Evolutionary conservation across 352 stramenopile genomes (phyloP).

Genomic region (Thalassiosira pacifica): DNA sequence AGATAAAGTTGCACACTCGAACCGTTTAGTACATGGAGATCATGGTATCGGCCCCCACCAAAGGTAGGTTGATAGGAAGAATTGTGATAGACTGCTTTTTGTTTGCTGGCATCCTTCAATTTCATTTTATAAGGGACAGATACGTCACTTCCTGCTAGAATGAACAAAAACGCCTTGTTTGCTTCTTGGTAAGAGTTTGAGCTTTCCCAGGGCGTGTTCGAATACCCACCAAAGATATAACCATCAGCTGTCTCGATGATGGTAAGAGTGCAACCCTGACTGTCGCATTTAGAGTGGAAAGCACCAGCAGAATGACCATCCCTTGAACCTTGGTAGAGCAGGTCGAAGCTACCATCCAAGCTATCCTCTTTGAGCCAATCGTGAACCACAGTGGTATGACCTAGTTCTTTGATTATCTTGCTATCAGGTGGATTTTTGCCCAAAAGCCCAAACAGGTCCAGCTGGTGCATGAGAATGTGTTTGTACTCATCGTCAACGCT

Average conservation of each 20-base stretch:
- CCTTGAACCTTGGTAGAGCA: background rate
- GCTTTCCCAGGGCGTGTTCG: constrained; percentile 19
- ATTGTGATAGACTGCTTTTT: constrained; percentile 1
- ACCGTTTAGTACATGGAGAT: constrained; percentile 7
- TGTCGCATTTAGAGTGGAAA: constrained; percentile 21
- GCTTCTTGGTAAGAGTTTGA: background rate
- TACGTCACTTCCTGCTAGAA: background rate
- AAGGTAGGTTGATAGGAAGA: constrained; percentile 15
- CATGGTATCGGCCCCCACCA: background rate
- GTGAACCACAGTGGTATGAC: background rate
- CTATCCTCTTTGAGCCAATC: constrained; percentile 24
- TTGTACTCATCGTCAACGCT: constrained; percentile 21
- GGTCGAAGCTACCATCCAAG: background rate
- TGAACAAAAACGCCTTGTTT: background rate
- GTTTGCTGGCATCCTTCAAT: background rate
- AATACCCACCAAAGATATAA: constrained; percentile 27
- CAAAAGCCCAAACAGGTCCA: constrained; percentile 16
- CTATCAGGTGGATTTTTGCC: no score
- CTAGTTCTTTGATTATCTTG: constrained; percentile 3
- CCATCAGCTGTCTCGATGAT: constrained; percentile 19
- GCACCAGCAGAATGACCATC: background rate
- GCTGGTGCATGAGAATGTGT: constrained; percentile 22
- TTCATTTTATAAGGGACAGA: constrained; percentile 32
- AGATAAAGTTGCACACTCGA: background rate
- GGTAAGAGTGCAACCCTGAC: constrained; percentile 9